Base-by-base conservation (phyloP, 192 early-diverging fungal genomes). In the Mortierella alpina region DNA sequence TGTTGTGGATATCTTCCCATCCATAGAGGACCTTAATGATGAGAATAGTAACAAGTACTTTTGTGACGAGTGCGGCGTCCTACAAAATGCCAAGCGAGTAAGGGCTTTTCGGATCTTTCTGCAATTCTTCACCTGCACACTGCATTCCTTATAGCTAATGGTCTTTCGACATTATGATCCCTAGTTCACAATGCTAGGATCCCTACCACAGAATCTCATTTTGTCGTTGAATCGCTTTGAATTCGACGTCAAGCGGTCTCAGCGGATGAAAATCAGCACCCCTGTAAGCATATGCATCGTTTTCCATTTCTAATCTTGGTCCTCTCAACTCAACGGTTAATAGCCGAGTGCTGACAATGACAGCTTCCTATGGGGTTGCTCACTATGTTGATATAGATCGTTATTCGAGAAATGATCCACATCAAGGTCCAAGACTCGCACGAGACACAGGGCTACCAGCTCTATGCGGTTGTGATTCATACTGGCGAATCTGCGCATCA, bases 401-500 rank as follows among this genome's bases (percentile, higher is more conserved):
- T 17, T 1, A 51, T 79, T 41, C 6, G 57, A 42, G 69, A 71
- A 20, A 53, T 51, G 3, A 72, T 79, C 7, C 56, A 67, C 4
- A 51, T 79, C 31, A 65, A 58, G 41, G 45, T 72, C 9, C 69
- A 72, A 44, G 69, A 72, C 9, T 39, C 58, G 6, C 69, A 61
- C 11, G 64, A 63, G 14, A 18, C 60, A 18, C 58, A 54, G 22
- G 47, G 20, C 7, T 88, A 88, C 51, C 66, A 75, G 41, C 72
- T 88, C 14, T 86, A 77, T 17, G 84, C 84, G 11, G 85, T 88
- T 7, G 76, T 88, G 1, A 63, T 88, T 39, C 87, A 88, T 47
- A 75, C 87, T 13, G 87, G 87, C 6, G 68, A 64, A 20, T 75
- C 79, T 3, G 84, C 84, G 0, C 82, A 88, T 59, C 84, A 87